Evolutionary conservation across 192 early-diverging fungal species (phyloP).

Genomic region (Geranomyces variabilis): DNA sequence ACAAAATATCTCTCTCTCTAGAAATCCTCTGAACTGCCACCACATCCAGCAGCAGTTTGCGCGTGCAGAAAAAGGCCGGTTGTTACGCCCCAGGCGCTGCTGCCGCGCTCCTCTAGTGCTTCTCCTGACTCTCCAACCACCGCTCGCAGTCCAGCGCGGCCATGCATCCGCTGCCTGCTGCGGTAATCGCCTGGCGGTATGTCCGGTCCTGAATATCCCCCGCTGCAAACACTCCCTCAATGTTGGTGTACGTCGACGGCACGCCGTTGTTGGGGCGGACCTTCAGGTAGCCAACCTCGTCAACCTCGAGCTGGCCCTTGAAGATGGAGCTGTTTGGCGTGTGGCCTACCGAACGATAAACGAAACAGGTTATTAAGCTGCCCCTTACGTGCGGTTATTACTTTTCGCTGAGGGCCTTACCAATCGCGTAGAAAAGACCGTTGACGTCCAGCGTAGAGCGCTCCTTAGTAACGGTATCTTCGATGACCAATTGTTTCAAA

Average conservation of each 20-base stretch:
- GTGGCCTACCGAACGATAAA: slow-evolving; percentile 54
- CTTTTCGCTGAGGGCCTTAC: no score
- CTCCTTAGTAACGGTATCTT: slow-evolving; percentile 71
- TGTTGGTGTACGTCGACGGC: slow-evolving; percentile 65
- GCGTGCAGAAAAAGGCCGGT: no score
- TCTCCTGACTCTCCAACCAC: slow-evolving; percentile 68
- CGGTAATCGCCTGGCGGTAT: slow-evolving; percentile 92
- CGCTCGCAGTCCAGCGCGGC: slow-evolving; percentile 94
- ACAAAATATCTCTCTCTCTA: no score
- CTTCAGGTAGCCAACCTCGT: slow-evolving; percentile 87
- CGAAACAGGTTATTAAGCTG: no score
- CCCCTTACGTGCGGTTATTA: no score
- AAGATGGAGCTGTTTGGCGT: slow-evolving; percentile 76
- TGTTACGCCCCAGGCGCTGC: no score
- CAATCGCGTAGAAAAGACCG: slow-evolving; percentile 97
- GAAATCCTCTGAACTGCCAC: no score
- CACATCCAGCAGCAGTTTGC: no score
- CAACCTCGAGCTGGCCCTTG: slow-evolving; percentile 72
- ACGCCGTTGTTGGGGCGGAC: slow-evolving; percentile 56
- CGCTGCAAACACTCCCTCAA: slow-evolving; percentile 91
- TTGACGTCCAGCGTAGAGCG: slow-evolving; percentile 68
- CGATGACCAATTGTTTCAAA: slow-evolving; percentile 70
- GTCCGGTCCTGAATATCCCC: slow-evolving; percentile 96
- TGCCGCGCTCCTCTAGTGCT: background rate
- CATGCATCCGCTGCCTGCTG: slow-evolving; percentile 97